Base-by-base conservation (phyloP, 305 asterid genomes). In the Rubia peregrina region DNA sequence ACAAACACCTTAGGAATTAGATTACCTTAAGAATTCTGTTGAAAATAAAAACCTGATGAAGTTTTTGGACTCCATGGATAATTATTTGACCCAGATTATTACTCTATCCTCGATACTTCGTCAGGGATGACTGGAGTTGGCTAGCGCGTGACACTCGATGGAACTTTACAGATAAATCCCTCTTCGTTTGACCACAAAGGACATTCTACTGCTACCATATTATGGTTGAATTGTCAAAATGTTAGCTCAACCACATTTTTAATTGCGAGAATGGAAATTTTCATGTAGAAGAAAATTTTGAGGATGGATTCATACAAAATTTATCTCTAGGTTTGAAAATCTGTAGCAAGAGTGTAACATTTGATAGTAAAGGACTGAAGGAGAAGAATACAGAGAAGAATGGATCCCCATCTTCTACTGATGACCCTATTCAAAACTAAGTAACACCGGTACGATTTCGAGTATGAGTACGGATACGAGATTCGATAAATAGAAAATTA, bases 111-210 rank as follows among this genome's bases (percentile, higher is more conserved):
- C 98, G 60, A 72, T 89, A 51, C 95, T 91, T 80, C 94, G 96
- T n/a, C 62, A 91, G 95, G 96, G 96, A 70, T 89, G 95, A 93
- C 79, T 91, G 71, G 96, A 91, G 57, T 79, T 89, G 73, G 93
- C 96, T 5, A 84, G 96, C 76, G 95, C 96, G 65, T 80, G 96
- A 69, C 89, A 82, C 74, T 89, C 94, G 0, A 89, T 91, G 97
- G 97, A n/a, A 69, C 88, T 65, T 84, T 90, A 55, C 95, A 96
- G 63, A 81, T 91, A 79, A 86, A 79, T 73, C 80, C 89, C 72
- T 71, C 88, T 71, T 74, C 85, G 75, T 86, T 86, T 71, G 84
- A 89, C 79, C 94, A 82, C 83, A 89, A 91, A 73, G 67, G 84
- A 57, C 98, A 89, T 81, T 75, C 77, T 65, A 94, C 98, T 73